Evolutionary conservation across 78 protist species (phyloP).

Genomic region (Dictyostelium firmibasis): DNA sequence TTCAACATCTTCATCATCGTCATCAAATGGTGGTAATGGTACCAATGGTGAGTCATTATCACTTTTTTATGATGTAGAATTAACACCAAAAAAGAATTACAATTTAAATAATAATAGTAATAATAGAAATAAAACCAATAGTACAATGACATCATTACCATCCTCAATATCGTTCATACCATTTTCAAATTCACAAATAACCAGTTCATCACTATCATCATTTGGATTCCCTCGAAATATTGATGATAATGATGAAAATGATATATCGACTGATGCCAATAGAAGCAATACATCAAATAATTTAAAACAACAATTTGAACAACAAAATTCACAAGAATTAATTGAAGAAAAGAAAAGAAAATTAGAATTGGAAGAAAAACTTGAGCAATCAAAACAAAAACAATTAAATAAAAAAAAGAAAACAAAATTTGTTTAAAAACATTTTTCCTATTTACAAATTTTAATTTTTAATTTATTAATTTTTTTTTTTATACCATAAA

Average conservation of each 20-base stretch:
- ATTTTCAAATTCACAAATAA: background rate
- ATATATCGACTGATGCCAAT: background rate
- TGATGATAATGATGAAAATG: background rate
- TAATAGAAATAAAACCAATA: background rate
- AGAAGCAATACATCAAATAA: background rate
- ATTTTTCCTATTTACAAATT: background rate
- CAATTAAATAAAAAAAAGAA: conserved; percentile 17
- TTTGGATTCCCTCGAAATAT: background rate
- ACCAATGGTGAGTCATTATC: background rate
- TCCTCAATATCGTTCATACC: background rate
- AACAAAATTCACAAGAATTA: background rate
- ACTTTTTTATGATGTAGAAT: background rate
- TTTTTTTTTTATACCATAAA: background rate
- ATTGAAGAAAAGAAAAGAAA: conserved; percentile 11
- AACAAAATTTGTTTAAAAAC: conserved; percentile 4
- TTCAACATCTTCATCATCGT: background rate
- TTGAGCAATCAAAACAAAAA: conserved; percentile 15
- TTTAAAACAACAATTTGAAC: background rate
- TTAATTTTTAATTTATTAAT: background rate
- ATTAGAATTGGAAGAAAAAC: conserved; percentile 4
- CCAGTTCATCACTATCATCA: background rate
- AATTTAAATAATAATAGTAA: background rate
- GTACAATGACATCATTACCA: conserved; percentile 8
- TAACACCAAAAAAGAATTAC: conserved; percentile 2
- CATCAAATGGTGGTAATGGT: background rate